Percentiles rank a stretch among this genome's conserved stretches.
phyloP scores from a whole-genome alignment of 2,329 filamentous ascomycete genomes.

The Microsporum ferrugineum region DNA sequence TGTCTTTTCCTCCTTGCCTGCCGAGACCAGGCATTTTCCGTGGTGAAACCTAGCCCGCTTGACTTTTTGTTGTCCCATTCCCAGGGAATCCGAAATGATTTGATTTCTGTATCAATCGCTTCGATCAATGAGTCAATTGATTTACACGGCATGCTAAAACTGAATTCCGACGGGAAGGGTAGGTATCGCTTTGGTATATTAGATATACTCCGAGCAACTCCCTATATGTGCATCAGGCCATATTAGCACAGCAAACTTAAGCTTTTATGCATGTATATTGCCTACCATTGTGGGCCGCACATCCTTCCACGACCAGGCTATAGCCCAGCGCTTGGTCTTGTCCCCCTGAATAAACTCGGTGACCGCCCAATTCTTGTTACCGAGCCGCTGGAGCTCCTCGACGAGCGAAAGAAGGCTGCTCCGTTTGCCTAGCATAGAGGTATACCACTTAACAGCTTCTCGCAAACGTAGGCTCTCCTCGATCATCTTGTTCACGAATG shows the following conservation, averaged over 20 bases:
- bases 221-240: slow-evolving; percentile 11
- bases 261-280: slow-evolving; percentile 14
- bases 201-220: slow-evolving; percentile 29
- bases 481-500: slow-evolving; percentile 61
- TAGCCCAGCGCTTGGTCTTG: slow-evolving; percentile 72
- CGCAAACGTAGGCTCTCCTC: slow-evolving; percentile 53
- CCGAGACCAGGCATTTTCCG: slow-evolving; percentile 65
- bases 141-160: slow-evolving; percentile 27
- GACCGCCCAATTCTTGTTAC: slow-evolving; percentile 68
- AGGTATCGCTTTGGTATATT: slow-evolving; percentile 41
- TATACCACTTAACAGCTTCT: slow-evolving; percentile 70
- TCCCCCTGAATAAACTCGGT: slow-evolving; percentile 66
- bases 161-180: slow-evolving; percentile 42
- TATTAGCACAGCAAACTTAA: slow-evolving; percentile 14
- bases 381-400: slow-evolving; percentile 43
- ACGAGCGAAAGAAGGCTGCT: slow-evolving; percentile 55
- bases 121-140: slow-evolving; percentile 25
- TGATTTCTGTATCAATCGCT: slow-evolving; percentile 40
- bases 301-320: slow-evolving; percentile 73
- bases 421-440: slow-evolving; percentile 76
- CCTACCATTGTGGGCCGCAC: slow-evolving; percentile 50
- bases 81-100: slow-evolving; percentile 52
- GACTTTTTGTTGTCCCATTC: slow-evolving; percentile 45
- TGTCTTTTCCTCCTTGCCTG: slow-evolving; percentile 53
- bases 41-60: slow-evolving; percentile 50